Evolutionary conservation across 73 alveolate species (phyloP).

Genomic region (Breviolum minutum): DNA sequence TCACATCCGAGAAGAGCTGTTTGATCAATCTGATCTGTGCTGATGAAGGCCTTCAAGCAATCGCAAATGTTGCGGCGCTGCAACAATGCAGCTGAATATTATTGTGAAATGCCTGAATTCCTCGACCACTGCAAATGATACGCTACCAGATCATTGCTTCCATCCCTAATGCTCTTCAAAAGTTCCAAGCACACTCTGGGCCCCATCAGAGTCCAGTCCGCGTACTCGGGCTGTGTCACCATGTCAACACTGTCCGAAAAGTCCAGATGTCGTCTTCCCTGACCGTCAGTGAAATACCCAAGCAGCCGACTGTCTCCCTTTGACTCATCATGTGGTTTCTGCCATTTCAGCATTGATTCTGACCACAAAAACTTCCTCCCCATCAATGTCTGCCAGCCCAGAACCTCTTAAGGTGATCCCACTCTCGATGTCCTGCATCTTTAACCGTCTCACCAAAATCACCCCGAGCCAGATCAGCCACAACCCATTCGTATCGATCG

Average conservation of each 20-base stretch:
- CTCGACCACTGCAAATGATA: neutral
- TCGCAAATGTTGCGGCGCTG: neutral
- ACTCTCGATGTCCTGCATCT: neutral
- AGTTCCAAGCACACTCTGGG: neutral
- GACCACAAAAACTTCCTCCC: neutral
- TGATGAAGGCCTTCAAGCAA: neutral
- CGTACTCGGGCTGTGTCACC: neutral
- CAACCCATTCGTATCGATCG: conserved; percentile 8
- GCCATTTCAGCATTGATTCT: neutral
- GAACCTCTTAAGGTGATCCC: neutral
- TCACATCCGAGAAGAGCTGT: neutral
- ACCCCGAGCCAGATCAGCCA: neutral
- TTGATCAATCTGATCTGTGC: neutral
- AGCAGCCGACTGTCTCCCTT: conserved; percentile 27
- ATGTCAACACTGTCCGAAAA: neutral
- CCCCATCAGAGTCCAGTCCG: neutral
- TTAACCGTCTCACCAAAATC: neutral
- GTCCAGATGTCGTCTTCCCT: neutral
- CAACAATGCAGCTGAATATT: neutral
- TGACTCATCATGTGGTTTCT: neutral
- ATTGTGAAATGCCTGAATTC: neutral
- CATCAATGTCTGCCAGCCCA: neutral
- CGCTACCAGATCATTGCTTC: neutral
- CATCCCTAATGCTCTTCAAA: neutral
- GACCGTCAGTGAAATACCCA: neutral